Base-by-base conservation (phyloP, 177 flowering plant genomes). In the Vitis hybrid region DNA sequence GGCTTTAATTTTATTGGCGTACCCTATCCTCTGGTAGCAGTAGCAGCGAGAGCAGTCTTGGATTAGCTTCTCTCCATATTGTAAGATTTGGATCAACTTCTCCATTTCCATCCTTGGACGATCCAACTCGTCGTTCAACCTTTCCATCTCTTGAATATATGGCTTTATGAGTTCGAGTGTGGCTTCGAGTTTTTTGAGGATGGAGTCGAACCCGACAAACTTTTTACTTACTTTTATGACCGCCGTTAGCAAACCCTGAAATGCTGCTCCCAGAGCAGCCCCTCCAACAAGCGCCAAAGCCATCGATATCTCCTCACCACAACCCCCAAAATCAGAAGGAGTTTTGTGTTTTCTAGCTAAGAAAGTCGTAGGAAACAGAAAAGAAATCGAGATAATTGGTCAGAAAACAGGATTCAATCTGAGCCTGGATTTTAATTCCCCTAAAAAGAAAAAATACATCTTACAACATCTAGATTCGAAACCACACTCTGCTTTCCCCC, bases 181-280 rank as follows among this genome's bases (percentile, higher is more conserved):
- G 21, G 12, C 5, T 55, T 63, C 14, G 9, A 70, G 21, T 26
- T 57, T 29, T 45, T 70, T 9, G 4, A 70, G 45, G 52, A 0
- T 11, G 19, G 73, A 45, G n/a, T 10, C 39, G 62, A 70, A 63
- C 19, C 2, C 16, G n/a, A 4, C 62, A 10, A 15, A 31, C n/a
- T 12, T 39, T 1, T 33, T 39, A 13, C 7, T 18, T 52, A 2
- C 60, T 7, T 63, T 33, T 13, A 19, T 16, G 22, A n/a, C 60
- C 1, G n/a, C 52, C 3, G 31, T 31, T 1, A 61, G 9, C 21
- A 70, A 56, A 10, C 29, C 6, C 3, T 26, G 49, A 51, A 69
- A 31, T 8, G 50, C 65, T 18, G 21, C 18, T 26, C 72, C 66
- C 55, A 69, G 18, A 21, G 51, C 45, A 69, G 66, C 66, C 31